Percentiles rank a stretch among this genome's conserved stretches.
phyloP scores from a whole-genome alignment of 306 rosid species.

The Fagus sylvatica region DNA sequence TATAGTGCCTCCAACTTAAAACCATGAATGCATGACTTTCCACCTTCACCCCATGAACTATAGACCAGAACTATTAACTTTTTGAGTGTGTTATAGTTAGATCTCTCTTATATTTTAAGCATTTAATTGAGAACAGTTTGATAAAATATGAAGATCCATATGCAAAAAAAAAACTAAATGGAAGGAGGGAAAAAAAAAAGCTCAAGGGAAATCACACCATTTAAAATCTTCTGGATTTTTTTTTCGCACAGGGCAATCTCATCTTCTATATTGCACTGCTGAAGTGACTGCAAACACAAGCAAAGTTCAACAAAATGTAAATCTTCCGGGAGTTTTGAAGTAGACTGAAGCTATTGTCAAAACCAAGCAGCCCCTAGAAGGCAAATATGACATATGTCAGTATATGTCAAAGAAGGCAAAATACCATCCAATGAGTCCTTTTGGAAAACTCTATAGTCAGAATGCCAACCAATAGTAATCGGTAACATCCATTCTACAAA shows the following conservation, averaged over 20 bases:
- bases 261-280: conserved; percentile 61
- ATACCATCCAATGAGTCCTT: not conserved
- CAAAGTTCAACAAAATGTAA: not conserved
- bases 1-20: not conserved
- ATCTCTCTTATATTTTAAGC: not conserved
- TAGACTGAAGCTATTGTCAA: not conserved
- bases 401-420: not conserved
- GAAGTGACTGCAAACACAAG: conserved; percentile 59
- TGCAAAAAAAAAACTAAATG: not conserved
- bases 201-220: conserved; percentile 42
- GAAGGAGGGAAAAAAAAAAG: conserved; percentile 13
- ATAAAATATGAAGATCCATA: too few relatives aligned
- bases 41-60: not conserved
- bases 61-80: not conserved
- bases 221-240: conserved; percentile 52
- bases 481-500: not conserved
- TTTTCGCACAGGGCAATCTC: conserved; percentile 64
- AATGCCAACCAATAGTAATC: not conserved
- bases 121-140: not conserved
- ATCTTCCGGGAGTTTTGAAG: not conserved
- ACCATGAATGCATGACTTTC: not conserved
- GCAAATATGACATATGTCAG: conserved; percentile 2
- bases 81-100: not conserved
- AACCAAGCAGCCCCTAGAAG: conserved; percentile 1
- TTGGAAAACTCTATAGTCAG: not conserved